Base-by-base conservation (phyloP, 148 eudicot genomes). In the Cornus kousa region DNA sequence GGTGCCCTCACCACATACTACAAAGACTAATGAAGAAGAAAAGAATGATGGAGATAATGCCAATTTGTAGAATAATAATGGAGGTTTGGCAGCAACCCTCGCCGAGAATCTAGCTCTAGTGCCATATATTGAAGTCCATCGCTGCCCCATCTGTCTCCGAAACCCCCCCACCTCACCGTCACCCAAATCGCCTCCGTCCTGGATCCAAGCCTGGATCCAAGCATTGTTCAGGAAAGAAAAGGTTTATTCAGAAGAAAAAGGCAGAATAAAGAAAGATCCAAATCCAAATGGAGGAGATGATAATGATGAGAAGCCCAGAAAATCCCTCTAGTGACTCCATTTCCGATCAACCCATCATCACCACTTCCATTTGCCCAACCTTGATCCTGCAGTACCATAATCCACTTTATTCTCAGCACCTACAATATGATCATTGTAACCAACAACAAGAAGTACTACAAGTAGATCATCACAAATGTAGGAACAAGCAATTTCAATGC, bases 351-450 rank as follows among this genome's bases (percentile, higher is more conserved):
- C 73, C 81, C 50, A 75, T 81, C 73, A 81, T 72, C 77, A 85
- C 70, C 53, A 73, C 76, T 70, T 73, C 88, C 73, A 78, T 74
- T 74, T 77, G 71, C 80, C 87, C 92, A 85, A 87, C 86, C 84
- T 93, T 94, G 97, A 93, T 89, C 71, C 79, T 88, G 62, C 28
- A 28, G 28, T 93, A 93, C 82, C 83, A 89, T 33, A 93, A 93
- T 80, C 97, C 97, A 62, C 86, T 86, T 84, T 92, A 55, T 43
- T 68, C 86, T 68, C 80, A 78, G 5, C 80, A 81, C 43, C 79
- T 72, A 60, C 71, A 72, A 16, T 57, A 74, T 67, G 82, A 80
- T 37, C 81, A 82, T 67, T 57, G 66, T 22, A 68, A 19, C 13
- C 82, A 72, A 39, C 65, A 67, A 20, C 68, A 72, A 4, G 76